Base-by-base conservation (phyloP, 83 land plant genomes). In the Isoetes engelmannii region DNA sequence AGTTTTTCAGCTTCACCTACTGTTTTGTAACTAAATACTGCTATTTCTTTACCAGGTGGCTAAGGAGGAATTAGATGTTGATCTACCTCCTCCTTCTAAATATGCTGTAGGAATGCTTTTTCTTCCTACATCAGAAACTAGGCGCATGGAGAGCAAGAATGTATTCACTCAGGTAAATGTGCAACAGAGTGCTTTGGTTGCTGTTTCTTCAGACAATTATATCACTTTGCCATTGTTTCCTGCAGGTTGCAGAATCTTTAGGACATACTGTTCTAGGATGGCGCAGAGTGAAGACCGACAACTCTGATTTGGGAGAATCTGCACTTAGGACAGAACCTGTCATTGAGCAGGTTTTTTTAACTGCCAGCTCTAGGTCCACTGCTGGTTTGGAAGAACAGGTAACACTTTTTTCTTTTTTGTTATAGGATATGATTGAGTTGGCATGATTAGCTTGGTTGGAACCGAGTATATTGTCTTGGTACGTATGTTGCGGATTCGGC, bases 51-150 rank as follows among this genome's bases (percentile, higher is more conserved):
- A 18, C 8, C 77, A 90, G 89, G 83, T 79, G 55, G 74, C 83
- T 1, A 75, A 83, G 61, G 57, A 63, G 54, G 89, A 87, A 70
- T 72, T 65, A 45, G 95, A 89, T 10, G 76, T 87, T 76, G 81
- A 88, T n/a, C 75, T 94, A 47, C 99, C 98, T 59, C 84, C 87
- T 6, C 77, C 73, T 4, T 83, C 81, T 6, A 75, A 91, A 68
- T 91, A 91, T 76, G 97, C 92, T 5, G 93, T 88, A 43, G 97
- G 97, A 37, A 91, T 91, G 97, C 84, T 91, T 59, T 91, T 91
- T 64, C 77, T 91, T 80, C 97, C 97, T 41, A 86, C 86, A 5
- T 77, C 81, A n/a, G 82, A 79, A 4, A 70, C 44, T 46, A 86
- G 97, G 49, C 80, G 99, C 55, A 84, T 76, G 72, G 86, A 89